Percentiles rank a stretch among this genome's conserved stretches.
Evolutionary conservation across 345 rosid species (phyloP).

Genomic region (Crucihimalaya himalaica): DNA sequence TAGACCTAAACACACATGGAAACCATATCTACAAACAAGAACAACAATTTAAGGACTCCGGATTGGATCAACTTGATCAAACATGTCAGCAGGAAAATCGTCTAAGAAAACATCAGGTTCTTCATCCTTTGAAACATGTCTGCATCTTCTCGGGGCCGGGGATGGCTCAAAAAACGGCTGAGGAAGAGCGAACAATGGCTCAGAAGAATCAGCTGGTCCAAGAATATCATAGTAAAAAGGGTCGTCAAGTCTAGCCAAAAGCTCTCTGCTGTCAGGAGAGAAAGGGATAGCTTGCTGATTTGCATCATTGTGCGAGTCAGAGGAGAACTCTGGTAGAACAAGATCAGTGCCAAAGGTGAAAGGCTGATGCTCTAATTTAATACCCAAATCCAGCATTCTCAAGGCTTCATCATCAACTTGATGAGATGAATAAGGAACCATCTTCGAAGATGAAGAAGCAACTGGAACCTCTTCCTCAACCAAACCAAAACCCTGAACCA

Average conservation of each 20-base stretch:
- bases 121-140: constrained; percentile 40
- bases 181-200: constrained; percentile 43
- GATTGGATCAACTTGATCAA: constrained; percentile 61
- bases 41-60: constrained; percentile 49
- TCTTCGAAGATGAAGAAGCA: constrained; percentile 29
- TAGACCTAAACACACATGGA: constrained; percentile 27
- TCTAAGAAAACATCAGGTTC: constrained; percentile 60
- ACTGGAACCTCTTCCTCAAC: constrained; percentile 45
- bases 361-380: constrained; percentile 40
- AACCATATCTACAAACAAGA: constrained; percentile 2
- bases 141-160: constrained; percentile 25
- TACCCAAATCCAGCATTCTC: constrained; percentile 40
- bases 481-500: constrained; percentile 44
- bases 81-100: constrained; percentile 73
- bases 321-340: constrained; percentile 22
- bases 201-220: constrained; percentile 49
- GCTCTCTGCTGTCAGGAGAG: constrained; percentile 58
- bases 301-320: constrained; percentile 30
- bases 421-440: constrained; percentile 37
- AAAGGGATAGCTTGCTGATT: constrained; percentile 48
- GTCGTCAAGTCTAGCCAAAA: constrained; percentile 59
- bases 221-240: constrained; percentile 56
- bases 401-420: constrained; percentile 33
- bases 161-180: constrained; percentile 55
- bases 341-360: constrained; percentile 37